Percentiles rank a stretch among this genome's conserved stretches.
These are phyloP conservation scores for Anisodus tanguticus DNA, from an alignment of 257 asterid species.

Conservation along the genomic window DNA sequence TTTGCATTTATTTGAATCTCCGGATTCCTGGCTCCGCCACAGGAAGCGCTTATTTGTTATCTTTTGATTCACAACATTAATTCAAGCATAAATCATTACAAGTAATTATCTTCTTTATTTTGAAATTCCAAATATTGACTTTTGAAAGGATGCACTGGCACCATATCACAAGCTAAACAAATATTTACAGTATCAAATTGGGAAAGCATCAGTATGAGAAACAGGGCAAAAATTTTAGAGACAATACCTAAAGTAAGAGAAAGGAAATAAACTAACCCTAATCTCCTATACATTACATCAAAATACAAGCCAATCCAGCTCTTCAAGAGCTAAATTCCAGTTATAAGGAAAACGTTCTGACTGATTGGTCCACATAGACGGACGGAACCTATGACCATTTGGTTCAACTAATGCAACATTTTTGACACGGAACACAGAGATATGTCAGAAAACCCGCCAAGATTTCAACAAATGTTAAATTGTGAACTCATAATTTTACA, in stretches of 20 bases:
- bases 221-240: neutral
- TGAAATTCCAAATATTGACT: too few species aligned
- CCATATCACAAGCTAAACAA: neutral
- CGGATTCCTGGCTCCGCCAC: too few species aligned
- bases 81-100: too few species aligned
- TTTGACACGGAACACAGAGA: neutral
- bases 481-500: neutral
- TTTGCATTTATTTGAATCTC: too few species aligned
- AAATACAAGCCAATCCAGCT: conserved; percentile 15
- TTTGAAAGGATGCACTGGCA: neutral
- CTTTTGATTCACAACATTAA: too few species aligned
- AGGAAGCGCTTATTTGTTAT: too few species aligned
- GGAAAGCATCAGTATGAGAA: neutral
- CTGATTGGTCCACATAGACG: neutral
- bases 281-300: conserved; percentile 20
- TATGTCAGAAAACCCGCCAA: neutral
- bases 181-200: neutral
- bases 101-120: too few species aligned
- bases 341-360: conserved; percentile 3
- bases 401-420: neutral
- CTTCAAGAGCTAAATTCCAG: neutral
- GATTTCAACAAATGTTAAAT: neutral
- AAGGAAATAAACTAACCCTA: neutral
- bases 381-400: neutral
- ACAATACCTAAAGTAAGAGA: neutral